These are phyloP conservation scores for Vitellaria paradoxa DNA, from an alignment of 179 eudicot genomes.

Conservation along the genomic window DNA sequence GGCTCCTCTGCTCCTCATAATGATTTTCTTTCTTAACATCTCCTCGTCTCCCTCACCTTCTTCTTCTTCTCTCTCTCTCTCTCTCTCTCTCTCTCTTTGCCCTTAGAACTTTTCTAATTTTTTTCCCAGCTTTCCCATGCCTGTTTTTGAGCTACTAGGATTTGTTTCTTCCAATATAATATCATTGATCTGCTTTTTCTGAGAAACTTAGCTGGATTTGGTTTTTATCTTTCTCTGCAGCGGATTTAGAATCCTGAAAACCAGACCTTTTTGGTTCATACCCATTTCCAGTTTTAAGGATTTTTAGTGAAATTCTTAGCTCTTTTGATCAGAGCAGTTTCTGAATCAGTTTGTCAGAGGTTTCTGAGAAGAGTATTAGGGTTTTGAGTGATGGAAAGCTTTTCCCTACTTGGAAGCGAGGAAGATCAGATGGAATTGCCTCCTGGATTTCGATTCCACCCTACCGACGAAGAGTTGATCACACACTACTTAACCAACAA, in stretches of 20 bases:
- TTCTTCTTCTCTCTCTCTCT: neutral
- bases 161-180: neutral
- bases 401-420: neutral
- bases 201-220: neutral
- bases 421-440: conserved; percentile 25
- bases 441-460: conserved; percentile 13
- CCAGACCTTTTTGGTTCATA: neutral
- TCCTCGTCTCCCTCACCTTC: neutral
- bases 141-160: neutral
- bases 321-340: neutral
- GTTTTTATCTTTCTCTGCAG: neutral
- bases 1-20: conserved; percentile 7
- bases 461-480: conserved; percentile 19
- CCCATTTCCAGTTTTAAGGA: neutral
- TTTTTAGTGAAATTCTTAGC: neutral
- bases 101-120: neutral
- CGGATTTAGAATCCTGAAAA: neutral
- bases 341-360: neutral
- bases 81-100: neutral
- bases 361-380: neutral
- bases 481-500: conserved; percentile 46
- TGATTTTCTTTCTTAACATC: too few relatives aligned
- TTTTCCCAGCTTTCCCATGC: neutral
- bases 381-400: conserved; percentile 29
- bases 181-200: neutral